phyloP scores from a whole-genome alignment of 2,329 filamentous ascomycete genomes.

The Alternaria conjuncta region DNA sequence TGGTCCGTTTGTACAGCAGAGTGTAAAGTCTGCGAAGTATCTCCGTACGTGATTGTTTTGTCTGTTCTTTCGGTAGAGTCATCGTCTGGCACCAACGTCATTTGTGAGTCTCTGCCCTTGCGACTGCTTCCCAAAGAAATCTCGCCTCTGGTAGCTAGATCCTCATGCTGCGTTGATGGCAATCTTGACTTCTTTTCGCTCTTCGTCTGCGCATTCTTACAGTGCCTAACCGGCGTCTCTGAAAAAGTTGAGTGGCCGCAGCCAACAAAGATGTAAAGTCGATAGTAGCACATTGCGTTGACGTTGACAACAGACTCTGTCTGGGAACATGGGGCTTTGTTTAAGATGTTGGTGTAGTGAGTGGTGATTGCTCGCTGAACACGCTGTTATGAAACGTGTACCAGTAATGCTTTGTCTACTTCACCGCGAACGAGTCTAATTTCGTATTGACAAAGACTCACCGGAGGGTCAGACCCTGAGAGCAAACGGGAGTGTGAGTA shows the following conservation, averaged over 20 bases:
- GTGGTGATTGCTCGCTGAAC: background rate
- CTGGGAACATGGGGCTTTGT: background rate
- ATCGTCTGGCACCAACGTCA: background rate
- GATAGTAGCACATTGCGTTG: conserved; percentile 52
- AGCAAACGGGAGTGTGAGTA: background rate
- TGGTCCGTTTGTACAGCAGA: no score
- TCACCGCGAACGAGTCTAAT: background rate
- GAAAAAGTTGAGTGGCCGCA: conserved; percentile 52
- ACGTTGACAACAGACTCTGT: background rate
- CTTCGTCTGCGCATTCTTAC: conserved; percentile 27
- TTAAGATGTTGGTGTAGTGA: background rate
- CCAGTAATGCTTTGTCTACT: background rate
- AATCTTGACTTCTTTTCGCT: background rate
- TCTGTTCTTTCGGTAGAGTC: background rate
- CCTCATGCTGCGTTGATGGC: background rate
- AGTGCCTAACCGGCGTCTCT: conserved; percentile 43
- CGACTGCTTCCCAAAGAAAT: background rate
- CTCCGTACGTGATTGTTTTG: background rate
- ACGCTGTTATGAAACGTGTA: background rate
- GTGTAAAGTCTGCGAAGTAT: background rate
- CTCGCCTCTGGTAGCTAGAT: background rate
- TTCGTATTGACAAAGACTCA: background rate
- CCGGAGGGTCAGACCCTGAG: background rate
- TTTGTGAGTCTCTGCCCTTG: background rate
- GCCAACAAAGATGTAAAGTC: conserved; percentile 49